phyloP scores from a whole-genome alignment of 495 filamentous ascomycete genomes.

The Hyaloscypha bicolor region DNA sequence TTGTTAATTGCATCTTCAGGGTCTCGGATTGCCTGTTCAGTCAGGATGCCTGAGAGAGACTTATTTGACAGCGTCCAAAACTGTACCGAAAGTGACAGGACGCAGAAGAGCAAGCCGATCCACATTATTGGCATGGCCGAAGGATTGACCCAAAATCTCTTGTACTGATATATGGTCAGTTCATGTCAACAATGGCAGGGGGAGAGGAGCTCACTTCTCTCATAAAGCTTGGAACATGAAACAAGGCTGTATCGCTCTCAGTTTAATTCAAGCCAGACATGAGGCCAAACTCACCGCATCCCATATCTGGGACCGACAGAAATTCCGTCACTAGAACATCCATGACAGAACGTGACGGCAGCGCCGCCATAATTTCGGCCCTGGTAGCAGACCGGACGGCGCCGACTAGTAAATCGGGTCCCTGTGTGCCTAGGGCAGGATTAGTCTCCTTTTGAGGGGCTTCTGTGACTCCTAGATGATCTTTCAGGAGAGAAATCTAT shows the following conservation, averaged over 20 bases:
- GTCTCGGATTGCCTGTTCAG: constrained; percentile 4
- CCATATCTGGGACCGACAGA: constrained; percentile 14
- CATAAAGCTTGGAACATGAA: constrained; percentile 47
- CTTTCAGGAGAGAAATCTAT: constrained; percentile 35
- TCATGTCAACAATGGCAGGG: not conserved
- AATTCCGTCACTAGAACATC: constrained; percentile 31
- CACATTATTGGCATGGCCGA: constrained; percentile 42
- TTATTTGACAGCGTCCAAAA: not conserved
- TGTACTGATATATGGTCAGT: constrained; percentile 40
- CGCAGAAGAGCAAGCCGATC: constrained; percentile 48
- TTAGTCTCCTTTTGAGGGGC: constrained; percentile 31
- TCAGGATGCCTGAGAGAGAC: not conserved
- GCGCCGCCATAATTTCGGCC: constrained; percentile 41
- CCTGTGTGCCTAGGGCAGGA: not conserved
- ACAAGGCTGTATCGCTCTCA: constrained; percentile 26
- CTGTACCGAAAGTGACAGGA: constrained; percentile 33
- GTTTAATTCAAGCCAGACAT: not conserved
- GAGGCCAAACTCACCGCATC: constrained; percentile 39
- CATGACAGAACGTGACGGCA: constrained; percentile 41
- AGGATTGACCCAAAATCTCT: constrained; percentile 48
- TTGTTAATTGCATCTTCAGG: constrained; percentile 22
- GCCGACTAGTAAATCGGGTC: constrained; percentile 29
- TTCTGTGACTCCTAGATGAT: constrained; percentile 32
- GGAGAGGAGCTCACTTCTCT: constrained; percentile 24
- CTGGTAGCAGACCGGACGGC: constrained; percentile 27